These are phyloP conservation scores for Curvularia sp. DNA, from an alignment of 2,329 filamentous ascomycete species.

Conservation along the genomic window DNA sequence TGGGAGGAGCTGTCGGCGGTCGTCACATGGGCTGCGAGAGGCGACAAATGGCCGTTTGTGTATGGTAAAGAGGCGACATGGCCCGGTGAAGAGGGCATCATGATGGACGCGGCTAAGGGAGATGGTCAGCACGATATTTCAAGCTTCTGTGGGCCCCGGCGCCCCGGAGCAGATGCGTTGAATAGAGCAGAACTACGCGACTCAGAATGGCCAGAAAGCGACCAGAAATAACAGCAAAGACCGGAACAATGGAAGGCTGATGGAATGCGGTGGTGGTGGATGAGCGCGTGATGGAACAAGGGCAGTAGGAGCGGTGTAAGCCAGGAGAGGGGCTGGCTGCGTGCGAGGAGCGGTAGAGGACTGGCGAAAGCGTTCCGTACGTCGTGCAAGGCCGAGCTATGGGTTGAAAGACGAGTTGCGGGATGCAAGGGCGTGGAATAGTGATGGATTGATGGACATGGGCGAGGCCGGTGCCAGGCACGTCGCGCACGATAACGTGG, in stretches of 20 bases:
- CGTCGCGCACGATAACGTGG: slow-evolving; percentile 26
- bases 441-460: slow-evolving; percentile 47
- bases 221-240: slow-evolving; percentile 34
- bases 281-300: slow-evolving; percentile 41
- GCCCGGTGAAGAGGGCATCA: slow-evolving; percentile 67
- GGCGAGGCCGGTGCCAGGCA: slow-evolving; percentile 36
- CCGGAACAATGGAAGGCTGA: slow-evolving; percentile 49
- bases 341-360: slow-evolving; percentile 22
- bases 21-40: slow-evolving; percentile 58
- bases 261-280: slow-evolving; percentile 47
- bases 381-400: slow-evolving; percentile 22
- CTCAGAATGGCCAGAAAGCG: slow-evolving; percentile 48
- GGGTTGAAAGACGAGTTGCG: slow-evolving; percentile 28
- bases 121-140: slow-evolving; percentile 54
- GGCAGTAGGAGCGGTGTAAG: slow-evolving; percentile 33
- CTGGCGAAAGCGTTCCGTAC: slow-evolving; percentile 23
- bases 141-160: slow-evolving; percentile 39
- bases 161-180: slow-evolving; percentile 47
- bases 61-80: slow-evolving; percentile 69
- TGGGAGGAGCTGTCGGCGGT: slow-evolving; percentile 57
- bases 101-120: slow-evolving; percentile 66
- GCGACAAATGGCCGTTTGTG: slow-evolving; percentile 71
- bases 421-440: slow-evolving; percentile 44
- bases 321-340: slow-evolving; percentile 30
- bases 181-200: slow-evolving; percentile 54